Conservation (phyloP, 176 grass and related monocot genomes). For the bread wheat (Triticum aestivum) region IWGSC_CS_RefSeq_v2.1 NC_057806.1:338663237-338663736, state of each 20-base stretch:
- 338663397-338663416: slow-evolving; percentile 82
- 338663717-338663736: not conserved
- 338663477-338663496: slow-evolving; percentile 43
- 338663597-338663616: slow-evolving; percentile 54
- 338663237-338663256: slow-evolving; percentile 71
- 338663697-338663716: not conserved
- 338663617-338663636: slow-evolving; percentile 65
- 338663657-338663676: slow-evolving; percentile 35
- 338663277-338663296: slow-evolving; percentile 54
- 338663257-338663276: slow-evolving; percentile 83
- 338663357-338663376: slow-evolving; percentile 52
- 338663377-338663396: slow-evolving; percentile 55
- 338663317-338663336: slow-evolving; percentile 62
- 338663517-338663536: slow-evolving; percentile 65
- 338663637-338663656: slow-evolving; percentile 44
- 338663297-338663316: slow-evolving; percentile 61
- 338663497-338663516: slow-evolving; percentile 66
- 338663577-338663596: slow-evolving; percentile 58
- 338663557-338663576: slow-evolving; percentile 68
- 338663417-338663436: slow-evolving; percentile 68
- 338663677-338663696: slow-evolving; percentile 30
- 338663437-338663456: slow-evolving; percentile 59
- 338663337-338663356: slow-evolving; percentile 64
- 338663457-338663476: slow-evolving; percentile 58
- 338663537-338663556: slow-evolving; percentile 53